Percentiles rank a stretch among this genome's conserved stretches.
Conservation (phyloP, 257 asterid genomes). For the Haberlea rhodopensis region DNA sequence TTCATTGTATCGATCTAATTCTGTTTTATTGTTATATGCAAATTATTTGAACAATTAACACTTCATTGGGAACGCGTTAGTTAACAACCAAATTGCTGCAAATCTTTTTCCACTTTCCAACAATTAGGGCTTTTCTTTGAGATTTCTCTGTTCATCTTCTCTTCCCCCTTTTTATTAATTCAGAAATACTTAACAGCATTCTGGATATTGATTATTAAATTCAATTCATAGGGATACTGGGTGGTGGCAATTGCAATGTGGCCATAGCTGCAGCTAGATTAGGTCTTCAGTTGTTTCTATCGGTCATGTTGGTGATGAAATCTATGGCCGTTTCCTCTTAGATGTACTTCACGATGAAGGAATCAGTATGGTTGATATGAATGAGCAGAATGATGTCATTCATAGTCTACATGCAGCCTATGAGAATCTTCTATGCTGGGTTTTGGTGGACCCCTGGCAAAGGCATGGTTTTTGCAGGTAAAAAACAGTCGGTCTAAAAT, state of each 20-base stretch:
- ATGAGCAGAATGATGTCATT: constrained; percentile 40
- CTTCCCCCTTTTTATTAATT: not conserved
- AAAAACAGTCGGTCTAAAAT: constrained; percentile 29
- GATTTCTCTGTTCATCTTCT: constrained; percentile 4
- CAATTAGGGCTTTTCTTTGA: not conserved
- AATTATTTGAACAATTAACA: constrained; percentile 1
- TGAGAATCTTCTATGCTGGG: constrained; percentile 93
- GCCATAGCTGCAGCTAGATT: constrained; percentile 96
- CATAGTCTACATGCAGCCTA: constrained; percentile 38
- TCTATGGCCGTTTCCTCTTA: constrained; percentile 73
- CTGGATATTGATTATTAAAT: constrained; percentile 25
- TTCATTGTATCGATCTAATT: not conserved
- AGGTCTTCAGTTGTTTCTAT: constrained; percentile 69
- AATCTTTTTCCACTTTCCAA: not conserved
- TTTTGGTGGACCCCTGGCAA: constrained; percentile 85
- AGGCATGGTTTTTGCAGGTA: constrained; percentile 97
- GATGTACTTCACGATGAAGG: constrained; percentile 82
- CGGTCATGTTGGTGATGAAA: constrained; percentile 84
- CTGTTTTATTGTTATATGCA: not conserved
- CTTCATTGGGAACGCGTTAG: constrained; percentile 22
- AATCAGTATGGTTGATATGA: constrained; percentile 60
- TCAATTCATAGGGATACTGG: constrained; percentile 65
- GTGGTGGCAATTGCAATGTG: constrained; percentile 97
- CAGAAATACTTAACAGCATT: not conserved
- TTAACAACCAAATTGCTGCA: not conserved